Base-by-base conservation (phyloP, 768 basidiomycete species). In the Gyrodon lividus region DNA sequence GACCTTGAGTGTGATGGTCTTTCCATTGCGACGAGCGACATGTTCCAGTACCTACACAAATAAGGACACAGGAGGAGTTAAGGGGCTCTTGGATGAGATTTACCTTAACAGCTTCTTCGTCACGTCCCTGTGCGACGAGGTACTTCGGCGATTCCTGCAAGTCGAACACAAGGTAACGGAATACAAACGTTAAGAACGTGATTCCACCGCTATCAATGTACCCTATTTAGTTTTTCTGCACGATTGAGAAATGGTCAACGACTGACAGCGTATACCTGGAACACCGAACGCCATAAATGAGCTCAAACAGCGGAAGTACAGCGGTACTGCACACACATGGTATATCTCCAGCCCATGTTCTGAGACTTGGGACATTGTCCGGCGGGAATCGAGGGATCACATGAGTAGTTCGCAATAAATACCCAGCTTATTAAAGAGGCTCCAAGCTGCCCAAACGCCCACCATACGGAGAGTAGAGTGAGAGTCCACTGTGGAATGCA, bases 311-410 rank as follows among this genome's bases (percentile, higher is more conserved):
- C 33, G 35, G 16, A 4, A 8, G 22, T 2, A 30, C 17, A 16
- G 22, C 28, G 31, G 0, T 4, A 8, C 52, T 26, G 17, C 10
- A 57, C 61, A 2, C 64, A 80, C 73, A 78, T 65, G 19, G 74
- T 73, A 60, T 82, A 83, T 63, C 82, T 70, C 82, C 82, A 84
- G 10, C 83, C 83, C 75, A 78, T 80, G 55, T 84, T 84, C 54
- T 74, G 66, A 0, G 66, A 69, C 51, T 73, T 74, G 2, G 70
- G 59, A 56, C 83, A 84, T 56, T 78, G 65, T 34, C 74, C 69
- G 28, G 57, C 60, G 4, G 51, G 50, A 52, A 56, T 53, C 37
- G 56, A 56, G 16, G 70, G 52, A 24, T 65, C 57, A 59, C 82
- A 84, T 4, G 81, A 80, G 58, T 76, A 83, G 53, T 77, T 78